Evolutionary conservation across 768 basidiomycete species (phyloP), one percentile per base, ranked within the genome.

Genomic region (Coprinopsis sp.): DNA sequence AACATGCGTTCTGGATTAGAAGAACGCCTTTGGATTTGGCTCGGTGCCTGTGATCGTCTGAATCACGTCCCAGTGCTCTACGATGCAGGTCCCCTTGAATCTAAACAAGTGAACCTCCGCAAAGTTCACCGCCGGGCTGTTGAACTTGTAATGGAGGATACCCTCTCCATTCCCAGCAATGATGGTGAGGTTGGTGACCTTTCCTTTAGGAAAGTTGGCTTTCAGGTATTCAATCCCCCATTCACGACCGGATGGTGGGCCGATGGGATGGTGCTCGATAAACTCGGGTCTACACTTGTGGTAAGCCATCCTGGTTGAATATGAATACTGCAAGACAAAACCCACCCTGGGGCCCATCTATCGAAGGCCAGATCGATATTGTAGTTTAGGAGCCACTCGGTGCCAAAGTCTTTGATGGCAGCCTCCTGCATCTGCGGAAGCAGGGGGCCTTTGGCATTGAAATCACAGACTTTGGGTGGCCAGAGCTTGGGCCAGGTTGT

Each of bases 61-160:
- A 11, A 40, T 24, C 2, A 39, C 38, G 16, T 48, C 47, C 47
- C 47, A 48, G 27, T 48, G 47, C 34, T 48, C 47, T 10, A 48
- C 37, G 4, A 48, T 16, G 31, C 47, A 48, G 5, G 47, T 48
- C 24, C 47, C 47, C 27, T 41, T 18, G 18, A 48, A 48, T 25
- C 30, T 40, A 10, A 40, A 41, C 21, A 37, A 11, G 23, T 48
- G 30, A 29, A 34, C 13, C 18, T 31, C 27, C 4, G 47, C 47
- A 16, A 23, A 23, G 22, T 19, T 48, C 27, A 27, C 27, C 5
- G 2, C n/a, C 3, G 44, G 23, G 3, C 18, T 13, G 16, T 14
- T 33, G 13, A 37, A 18, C 30, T 48, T 41, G 39, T 48, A 48
- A 30, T 41, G 47, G 3, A 41, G n/a, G 23, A 48, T 14, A 3